Percentiles rank a stretch among this genome's conserved stretches.
These are phyloP conservation scores for Coemansia nantahalensis DNA, from an alignment of 192 early-diverging fungal species.

Conservation along the genomic window DNA sequence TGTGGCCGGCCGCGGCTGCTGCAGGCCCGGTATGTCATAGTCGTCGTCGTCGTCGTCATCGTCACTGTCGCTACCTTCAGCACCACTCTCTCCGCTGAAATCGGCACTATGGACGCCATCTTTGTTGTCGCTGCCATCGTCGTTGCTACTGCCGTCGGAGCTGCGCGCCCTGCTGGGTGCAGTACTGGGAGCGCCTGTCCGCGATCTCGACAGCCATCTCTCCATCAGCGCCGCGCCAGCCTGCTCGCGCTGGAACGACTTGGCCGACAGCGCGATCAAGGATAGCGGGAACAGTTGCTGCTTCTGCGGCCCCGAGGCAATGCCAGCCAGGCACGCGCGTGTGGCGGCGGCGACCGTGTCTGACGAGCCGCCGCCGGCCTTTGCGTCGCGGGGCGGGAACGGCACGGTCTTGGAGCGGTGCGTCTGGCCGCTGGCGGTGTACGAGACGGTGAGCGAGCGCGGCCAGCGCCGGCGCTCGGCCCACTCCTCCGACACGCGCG, in stretches of 20 bases:
- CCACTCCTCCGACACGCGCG: slow-evolving; percentile 48
- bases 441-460: slow-evolving; percentile 25
- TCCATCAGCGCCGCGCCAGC: slow-evolving; percentile 40
- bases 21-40: slow-evolving; percentile 1
- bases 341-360: slow-evolving; percentile 23
- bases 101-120: background rate
- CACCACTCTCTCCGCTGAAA: no score
- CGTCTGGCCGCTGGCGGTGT: slow-evolving; percentile 8
- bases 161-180: background rate
- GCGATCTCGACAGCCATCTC: slow-evolving; percentile 26
- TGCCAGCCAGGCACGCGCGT: slow-evolving; percentile 17
- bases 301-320: slow-evolving; percentile 11
- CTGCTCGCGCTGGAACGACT: slow-evolving; percentile 36
- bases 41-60: background rate
- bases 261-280: slow-evolving; percentile 29
- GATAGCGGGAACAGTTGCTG: slow-evolving; percentile 24
- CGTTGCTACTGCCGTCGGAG: no score
- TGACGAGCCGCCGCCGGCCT: slow-evolving; percentile 14
- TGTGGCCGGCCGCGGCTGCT: slow-evolving; percentile 4
- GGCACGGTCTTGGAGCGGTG: slow-evolving; percentile 22
- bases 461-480: slow-evolving; percentile 44
- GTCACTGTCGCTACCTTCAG: background rate
- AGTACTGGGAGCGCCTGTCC: background rate
- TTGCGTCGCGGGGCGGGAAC: slow-evolving; percentile 29
- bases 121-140: background rate